phyloP scores from a whole-genome alignment of 2,329 filamentous ascomycete genomes.

The Fusarium newnesense region DNA sequence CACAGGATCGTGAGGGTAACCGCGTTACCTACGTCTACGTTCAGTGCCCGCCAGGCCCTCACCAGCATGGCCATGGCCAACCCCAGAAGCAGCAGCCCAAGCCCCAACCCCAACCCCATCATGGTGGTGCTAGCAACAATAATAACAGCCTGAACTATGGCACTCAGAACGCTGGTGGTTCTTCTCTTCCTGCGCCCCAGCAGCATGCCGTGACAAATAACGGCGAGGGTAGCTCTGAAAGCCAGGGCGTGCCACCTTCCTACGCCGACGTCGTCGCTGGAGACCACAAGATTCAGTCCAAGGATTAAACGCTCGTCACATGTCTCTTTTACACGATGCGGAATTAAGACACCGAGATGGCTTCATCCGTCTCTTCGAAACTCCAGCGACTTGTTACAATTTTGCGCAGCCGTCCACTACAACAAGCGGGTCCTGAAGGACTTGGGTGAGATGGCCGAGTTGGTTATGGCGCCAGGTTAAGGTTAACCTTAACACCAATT shows the following conservation, averaged over 20 bases:
- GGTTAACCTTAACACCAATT: conserved; percentile 39
- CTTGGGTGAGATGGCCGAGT: conserved; percentile 43
- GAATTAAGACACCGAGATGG: not conserved
- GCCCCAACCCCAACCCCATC: conserved; percentile 46
- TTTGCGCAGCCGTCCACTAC: conserved; percentile 12
- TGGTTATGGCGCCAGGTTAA: conserved; percentile 45
- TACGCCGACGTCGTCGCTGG: conserved; percentile 92
- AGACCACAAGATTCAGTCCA: conserved; percentile 86
- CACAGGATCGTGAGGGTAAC: conserved; percentile 65
- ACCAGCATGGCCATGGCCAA: conserved; percentile 48
- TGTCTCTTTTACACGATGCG: not conserved
- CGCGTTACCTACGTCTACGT: conserved; percentile 84
- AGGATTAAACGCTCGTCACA: conserved; percentile 37
- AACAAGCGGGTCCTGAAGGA: conserved; percentile 33
- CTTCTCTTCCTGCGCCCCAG: conserved; percentile 43
- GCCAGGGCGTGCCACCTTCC: conserved; percentile 74
- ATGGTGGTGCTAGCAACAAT: conserved; percentile 39
- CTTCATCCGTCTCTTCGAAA: not conserved
- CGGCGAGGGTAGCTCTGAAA: conserved; percentile 54
- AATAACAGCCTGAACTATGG: conserved; percentile 57
- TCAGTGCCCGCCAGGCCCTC: conserved; percentile 55
- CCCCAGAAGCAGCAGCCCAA: conserved; percentile 35
- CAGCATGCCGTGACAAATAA: conserved; percentile 49
- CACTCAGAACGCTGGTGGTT: conserved; percentile 46
- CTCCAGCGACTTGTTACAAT: conserved; percentile 6